Conservation (phyloP, 1,284 basidiomycete genomes). For the Kwoniella shivajii region DNA sequence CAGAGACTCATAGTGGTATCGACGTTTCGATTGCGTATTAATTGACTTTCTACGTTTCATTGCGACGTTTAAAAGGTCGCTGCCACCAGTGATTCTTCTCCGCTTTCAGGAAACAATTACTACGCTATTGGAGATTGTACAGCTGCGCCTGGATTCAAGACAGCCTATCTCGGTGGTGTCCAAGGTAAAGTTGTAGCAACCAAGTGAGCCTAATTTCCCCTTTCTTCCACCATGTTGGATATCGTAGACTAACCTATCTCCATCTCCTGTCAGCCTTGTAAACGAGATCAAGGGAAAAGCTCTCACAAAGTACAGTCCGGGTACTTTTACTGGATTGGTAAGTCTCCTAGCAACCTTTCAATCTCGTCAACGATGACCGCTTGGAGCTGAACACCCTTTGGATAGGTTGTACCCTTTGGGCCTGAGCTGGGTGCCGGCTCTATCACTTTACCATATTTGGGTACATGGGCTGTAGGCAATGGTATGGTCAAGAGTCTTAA, state of each 20-base stretch:
- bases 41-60: not conserved
- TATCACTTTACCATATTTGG: slow-evolving; percentile 34
- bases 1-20: not conserved
- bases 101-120: slow-evolving; percentile 25
- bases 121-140: slow-evolving; percentile 50
- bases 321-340: slow-evolving; percentile 21
- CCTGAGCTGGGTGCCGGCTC: slow-evolving; percentile 28
- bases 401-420: slow-evolving; percentile 40
- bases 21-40: not conserved
- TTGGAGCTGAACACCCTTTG: not conserved
- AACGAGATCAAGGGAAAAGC: slow-evolving; percentile 33
- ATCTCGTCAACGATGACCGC: not conserved
- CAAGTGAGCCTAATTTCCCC: slow-evolving; percentile 24
- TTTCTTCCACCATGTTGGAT: slow-evolving; percentile 5
- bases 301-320: slow-evolving; percentile 26
- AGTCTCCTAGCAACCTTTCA: slow-evolving; percentile 3
- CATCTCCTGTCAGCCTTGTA: slow-evolving; percentile 27
- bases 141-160: slow-evolving; percentile 43
- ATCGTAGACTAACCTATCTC: not conserved
- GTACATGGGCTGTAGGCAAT: slow-evolving; percentile 27
- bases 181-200: slow-evolving; percentile 36
- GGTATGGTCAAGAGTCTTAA: slow-evolving; percentile 33
- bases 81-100: not conserved
- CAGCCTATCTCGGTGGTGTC: slow-evolving; percentile 10
- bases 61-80: not conserved